Evolutionary conservation across 2,329 filamentous ascomycete genomes (phyloP), one percentile per base, ranked within the genome.

Genomic region (Verticillium longisporum): DNA sequence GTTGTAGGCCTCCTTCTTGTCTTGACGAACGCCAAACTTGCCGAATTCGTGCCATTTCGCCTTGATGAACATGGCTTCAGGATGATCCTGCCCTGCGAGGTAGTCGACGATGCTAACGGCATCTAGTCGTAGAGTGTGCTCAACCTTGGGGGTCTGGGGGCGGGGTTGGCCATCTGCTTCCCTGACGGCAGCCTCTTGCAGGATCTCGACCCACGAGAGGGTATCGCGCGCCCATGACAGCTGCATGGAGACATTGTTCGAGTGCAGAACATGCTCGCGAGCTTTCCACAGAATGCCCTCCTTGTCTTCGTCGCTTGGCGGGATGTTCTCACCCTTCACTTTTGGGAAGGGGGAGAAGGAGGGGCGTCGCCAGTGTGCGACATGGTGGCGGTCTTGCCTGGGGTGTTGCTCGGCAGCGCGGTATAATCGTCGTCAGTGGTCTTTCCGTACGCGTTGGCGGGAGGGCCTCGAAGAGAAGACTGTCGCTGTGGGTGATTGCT

Each of bases 11-110:
- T 97, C 94, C 70, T 94, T 93, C 78, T 96, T 97, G 79, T 99
- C 95, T 63, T 92, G 82, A 33, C 92, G 87, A 74, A 89, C 87
- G 45, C 92, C 92, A 71, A 97, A 98, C 72, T 97, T 96, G 68
- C 95, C 95, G 80, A 98, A 99, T 73, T 99, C 95, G 58, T 96
- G 82, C 95, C 95, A 99, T 83, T 96, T 97, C 62, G 92, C 91
- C 69, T 88, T 88, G 79, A 98, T 91, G 73, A 98, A 99, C 66
- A 96, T 87, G 31, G 95, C 95, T 71, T 95, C 92, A 31, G 95
- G 95, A 68, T 99, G 95, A 65, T 89, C 87, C 73, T 99, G 95
- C 59, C 93, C 89, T 31, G 94, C 90, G 38, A 99, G 80, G 72
- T 97, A 97, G 61, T 84, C 85, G 68, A 97, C 89, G 64, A 99